phyloP scores from a whole-genome alignment of 441 rosid genomes.

The Adansonia gregorii region DNA sequence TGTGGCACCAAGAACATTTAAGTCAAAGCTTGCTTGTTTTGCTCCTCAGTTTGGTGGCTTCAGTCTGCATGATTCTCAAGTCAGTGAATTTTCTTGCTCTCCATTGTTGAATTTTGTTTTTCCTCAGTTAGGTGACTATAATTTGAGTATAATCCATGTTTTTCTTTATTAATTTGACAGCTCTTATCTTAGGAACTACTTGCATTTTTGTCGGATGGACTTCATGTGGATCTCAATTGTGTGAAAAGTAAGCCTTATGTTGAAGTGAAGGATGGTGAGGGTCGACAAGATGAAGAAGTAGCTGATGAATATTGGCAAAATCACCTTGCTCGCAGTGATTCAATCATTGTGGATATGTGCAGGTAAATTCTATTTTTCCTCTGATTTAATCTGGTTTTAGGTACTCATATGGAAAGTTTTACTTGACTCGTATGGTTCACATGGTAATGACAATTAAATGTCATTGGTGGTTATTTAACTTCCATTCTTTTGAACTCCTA shows the following conservation, averaged over 20 bases:
- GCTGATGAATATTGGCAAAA: conserved; percentile 79
- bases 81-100: conserved; percentile 45
- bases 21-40: conserved; percentile 74
- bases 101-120: conserved; percentile 33
- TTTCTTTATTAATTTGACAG: conserved; percentile 33
- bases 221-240: conserved; percentile 77
- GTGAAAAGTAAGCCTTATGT: conserved; percentile 74
- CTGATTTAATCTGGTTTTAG: conserved; percentile 30
- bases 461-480: neutral
- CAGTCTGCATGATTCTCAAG: conserved; percentile 90
- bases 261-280: conserved; percentile 75
- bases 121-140: conserved; percentile 26
- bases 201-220: conserved; percentile 80
- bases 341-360: conserved; percentile 70
- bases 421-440: conserved; percentile 30
- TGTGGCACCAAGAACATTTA: conserved; percentile 67
- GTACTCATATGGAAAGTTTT: conserved; percentile 4
- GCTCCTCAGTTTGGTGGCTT: conserved; percentile 81
- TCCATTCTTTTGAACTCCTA: conserved; percentile 15
- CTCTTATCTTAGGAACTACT: conserved; percentile 61
- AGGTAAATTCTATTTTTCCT: conserved; percentile 47
- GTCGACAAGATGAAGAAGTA: conserved; percentile 66
- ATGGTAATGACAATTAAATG: conserved; percentile 3
- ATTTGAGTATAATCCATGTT: conserved; percentile 13
- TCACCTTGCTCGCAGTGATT: conserved; percentile 72